Conservation (phyloP, 345 rosid species). For the Euphorbia lathyris region DNA sequence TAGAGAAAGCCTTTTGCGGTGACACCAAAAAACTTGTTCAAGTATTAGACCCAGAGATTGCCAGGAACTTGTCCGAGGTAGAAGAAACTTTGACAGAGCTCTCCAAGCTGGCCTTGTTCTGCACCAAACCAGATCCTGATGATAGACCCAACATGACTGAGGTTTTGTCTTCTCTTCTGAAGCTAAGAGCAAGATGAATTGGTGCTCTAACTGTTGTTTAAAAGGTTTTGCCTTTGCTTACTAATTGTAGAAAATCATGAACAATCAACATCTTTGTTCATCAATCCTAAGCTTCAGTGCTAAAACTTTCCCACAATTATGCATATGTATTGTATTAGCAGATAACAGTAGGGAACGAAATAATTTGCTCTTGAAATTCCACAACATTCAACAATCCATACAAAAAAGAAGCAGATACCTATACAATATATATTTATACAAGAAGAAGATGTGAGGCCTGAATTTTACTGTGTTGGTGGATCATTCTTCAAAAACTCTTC, state of each 20-base stretch:
- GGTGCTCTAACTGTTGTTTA: neutral
- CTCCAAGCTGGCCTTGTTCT: conserved; percentile 51
- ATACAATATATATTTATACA: no score
- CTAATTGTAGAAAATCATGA: neutral
- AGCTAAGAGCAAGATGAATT: conserved; percentile 23
- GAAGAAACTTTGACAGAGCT: conserved; percentile 30
- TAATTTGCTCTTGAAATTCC: no score
- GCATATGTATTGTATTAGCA: neutral
- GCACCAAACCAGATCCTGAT: conserved; percentile 62
- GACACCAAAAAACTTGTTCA: conserved; percentile 39
- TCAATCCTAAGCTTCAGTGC: neutral
- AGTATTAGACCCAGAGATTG: conserved; percentile 45
- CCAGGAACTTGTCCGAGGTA: conserved; percentile 21
- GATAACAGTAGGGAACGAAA: no score
- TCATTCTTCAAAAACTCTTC: conserved; percentile 38
- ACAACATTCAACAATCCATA: no score
- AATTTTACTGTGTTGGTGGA: conserved; percentile 31
- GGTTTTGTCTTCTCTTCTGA: conserved; percentile 49
- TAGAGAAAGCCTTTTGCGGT: conserved; percentile 42
- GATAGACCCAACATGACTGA: conserved; percentile 58
- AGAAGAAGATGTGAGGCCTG: neutral
- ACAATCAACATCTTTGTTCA: neutral
- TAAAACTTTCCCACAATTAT: neutral
- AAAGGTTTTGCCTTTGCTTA: neutral
- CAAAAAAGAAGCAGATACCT: no score